Percentiles rank a stretch among this genome's conserved stretches.
Evolutionary conservation across 257 asterid genomes (phyloP).

Genomic region (Nyctanthes arbortristis): DNA sequence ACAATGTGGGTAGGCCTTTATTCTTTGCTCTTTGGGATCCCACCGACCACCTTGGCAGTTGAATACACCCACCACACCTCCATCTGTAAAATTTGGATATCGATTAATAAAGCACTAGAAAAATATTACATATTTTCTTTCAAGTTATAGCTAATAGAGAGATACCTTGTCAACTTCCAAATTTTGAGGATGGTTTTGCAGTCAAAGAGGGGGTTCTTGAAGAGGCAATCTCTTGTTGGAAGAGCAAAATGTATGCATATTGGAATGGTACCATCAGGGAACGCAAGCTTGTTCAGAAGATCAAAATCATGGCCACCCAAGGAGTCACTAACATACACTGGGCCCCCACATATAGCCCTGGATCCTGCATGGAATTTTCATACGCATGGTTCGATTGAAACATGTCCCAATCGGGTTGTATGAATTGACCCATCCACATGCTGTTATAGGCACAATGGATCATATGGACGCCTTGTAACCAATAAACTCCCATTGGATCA

Average conservation of each 20-base stretch:
- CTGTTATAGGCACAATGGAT: slow-evolving; percentile 86
- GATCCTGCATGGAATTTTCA: slow-evolving; percentile 77
- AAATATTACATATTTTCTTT: neutral
- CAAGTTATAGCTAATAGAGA: neutral
- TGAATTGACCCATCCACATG: slow-evolving; percentile 70
- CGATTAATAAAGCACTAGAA: neutral
- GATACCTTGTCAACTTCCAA: slow-evolving; percentile 76
- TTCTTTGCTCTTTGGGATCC: slow-evolving; percentile 71
- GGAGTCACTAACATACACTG: slow-evolving; percentile 77
- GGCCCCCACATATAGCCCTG: slow-evolving; percentile 80
- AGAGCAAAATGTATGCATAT: slow-evolving; percentile 64
- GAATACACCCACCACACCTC: slow-evolving; percentile 78
- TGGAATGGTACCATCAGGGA: slow-evolving; percentile 58
- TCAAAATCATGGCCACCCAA: slow-evolving; percentile 68
- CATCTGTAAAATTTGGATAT: slow-evolving; percentile 32
- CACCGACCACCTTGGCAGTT: slow-evolving; percentile 91
- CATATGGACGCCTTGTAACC: slow-evolving; percentile 93
- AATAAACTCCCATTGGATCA: slow-evolving; percentile 76
- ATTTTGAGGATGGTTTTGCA: slow-evolving; percentile 67
- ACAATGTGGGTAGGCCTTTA: slow-evolving; percentile 67
- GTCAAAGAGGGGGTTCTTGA: slow-evolving; percentile 76
- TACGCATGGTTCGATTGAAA: slow-evolving; percentile 70
- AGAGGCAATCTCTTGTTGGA: slow-evolving; percentile 60
- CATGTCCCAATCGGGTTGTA: slow-evolving; percentile 83
- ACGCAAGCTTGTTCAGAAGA: slow-evolving; percentile 35